Evolutionary conservation across 2,329 filamentous ascomycete species (phyloP), one percentile per base, ranked within the genome.

Genomic region (Teratosphaeria zuluensis): DNA sequence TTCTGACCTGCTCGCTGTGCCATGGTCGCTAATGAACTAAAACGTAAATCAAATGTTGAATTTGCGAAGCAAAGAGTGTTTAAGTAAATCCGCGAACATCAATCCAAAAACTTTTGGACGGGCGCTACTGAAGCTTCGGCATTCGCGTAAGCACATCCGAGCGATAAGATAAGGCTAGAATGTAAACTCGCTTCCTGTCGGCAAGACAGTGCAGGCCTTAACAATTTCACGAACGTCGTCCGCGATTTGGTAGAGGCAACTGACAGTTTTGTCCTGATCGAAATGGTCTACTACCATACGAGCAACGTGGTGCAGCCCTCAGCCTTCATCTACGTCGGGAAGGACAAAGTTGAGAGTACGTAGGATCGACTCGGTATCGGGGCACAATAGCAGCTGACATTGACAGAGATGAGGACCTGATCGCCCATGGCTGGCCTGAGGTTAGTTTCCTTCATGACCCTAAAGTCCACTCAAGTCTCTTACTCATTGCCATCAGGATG

Each of bases 331-430:
- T 99, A 99, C 73, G 90, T 96, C 60, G 94, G 94, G 75, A 99
- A 97, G 76, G 94, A 99, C 80, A 99, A 99, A 78, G 92, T 94
- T 68, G 94, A 99, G 80, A 99, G 94, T 96, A 80, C 70, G 86
- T 54, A 35, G 30, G 42, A 21, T 8, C 9, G 65, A 51, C 56
- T 28, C 33, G 28, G 28, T 16, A 31, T 33, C 4, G 31, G 54
- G 67, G 56, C 54, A 61, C 63, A 57, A 59, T 16, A 5, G 30
- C n/a, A 32, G 59, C 66, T 74, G 62, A 73, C 68, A 60, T 58
- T 57, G 56, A 61, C 63, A 63, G 72, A 99, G 94, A 97, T 78
- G 94, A 99, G 81, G 91, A 96, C 66, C 77, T 99, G 67, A 97
- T 99, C 74, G 90, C 92, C 69, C 88, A 89, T 74, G 94, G 94